phyloP scores from a whole-genome alignment of 208 protist species.

The Borovskyia barvae region DNA sequence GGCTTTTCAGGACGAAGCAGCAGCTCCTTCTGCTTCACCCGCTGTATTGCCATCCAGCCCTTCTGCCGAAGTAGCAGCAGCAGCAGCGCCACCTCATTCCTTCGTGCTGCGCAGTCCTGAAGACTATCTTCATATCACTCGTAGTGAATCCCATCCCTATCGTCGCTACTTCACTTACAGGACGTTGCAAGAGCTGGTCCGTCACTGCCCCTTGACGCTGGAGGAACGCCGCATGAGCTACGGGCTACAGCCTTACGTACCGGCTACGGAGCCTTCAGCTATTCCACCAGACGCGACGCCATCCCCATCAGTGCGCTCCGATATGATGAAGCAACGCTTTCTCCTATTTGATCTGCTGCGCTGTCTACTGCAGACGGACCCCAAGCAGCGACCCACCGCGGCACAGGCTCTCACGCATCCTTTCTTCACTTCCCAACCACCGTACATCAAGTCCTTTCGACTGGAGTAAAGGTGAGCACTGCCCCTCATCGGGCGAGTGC shows the following conservation, averaged over 20 bases:
- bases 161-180: conserved; percentile 57
- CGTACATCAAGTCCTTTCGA: conserved; percentile 44
- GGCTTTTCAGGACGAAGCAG: neutral
- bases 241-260: conserved; percentile 37
- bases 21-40: neutral
- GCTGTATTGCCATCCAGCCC: neutral
- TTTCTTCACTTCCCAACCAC: conserved; percentile 60
- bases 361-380: conserved; percentile 58
- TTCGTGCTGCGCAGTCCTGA: conserved; percentile 17
- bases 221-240: conserved; percentile 66
- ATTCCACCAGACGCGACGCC: conserved; percentile 13
- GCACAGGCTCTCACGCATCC: conserved; percentile 57
- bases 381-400: conserved; percentile 47
- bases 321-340: conserved; percentile 78
- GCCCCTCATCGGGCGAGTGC: too few relatives aligned
- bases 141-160: conserved; percentile 45
- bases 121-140: conserved; percentile 16
- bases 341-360: conserved; percentile 68
- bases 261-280: conserved; percentile 11
- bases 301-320: conserved; percentile 28
- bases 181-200: conserved; percentile 70
- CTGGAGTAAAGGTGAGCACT: too few relatives aligned
- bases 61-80: neutral
- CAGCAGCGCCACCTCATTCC: neutral
- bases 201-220: conserved; percentile 54